Evolutionary conservation across 2,329 filamentous ascomycete genomes (phyloP).

Genomic region (Botrytis cinerea): DNA sequence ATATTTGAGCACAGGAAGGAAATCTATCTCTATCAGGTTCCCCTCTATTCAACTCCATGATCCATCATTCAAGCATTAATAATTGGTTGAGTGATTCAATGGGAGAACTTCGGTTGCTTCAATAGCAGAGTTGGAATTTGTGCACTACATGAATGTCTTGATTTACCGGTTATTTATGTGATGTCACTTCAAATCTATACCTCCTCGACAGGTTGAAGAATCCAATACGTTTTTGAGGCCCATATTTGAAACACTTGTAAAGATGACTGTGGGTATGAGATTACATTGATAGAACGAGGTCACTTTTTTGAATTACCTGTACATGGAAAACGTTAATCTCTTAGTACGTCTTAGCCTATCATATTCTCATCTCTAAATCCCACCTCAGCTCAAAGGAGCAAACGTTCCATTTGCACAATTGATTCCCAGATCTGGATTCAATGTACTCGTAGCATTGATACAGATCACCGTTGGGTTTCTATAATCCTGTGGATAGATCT

Average conservation of each 20-base stretch:
- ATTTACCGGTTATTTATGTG: background rate
- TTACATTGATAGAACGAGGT: background rate
- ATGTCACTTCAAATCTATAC: background rate
- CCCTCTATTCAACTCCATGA: background rate
- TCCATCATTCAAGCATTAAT: background rate
- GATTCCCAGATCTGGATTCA: conserved; percentile 44
- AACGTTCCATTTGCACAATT: conserved; percentile 44
- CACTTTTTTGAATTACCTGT: background rate
- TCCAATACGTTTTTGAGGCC: background rate
- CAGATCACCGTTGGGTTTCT: conserved; percentile 41
- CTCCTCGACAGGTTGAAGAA: background rate
- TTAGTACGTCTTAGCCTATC: background rate
- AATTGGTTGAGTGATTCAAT: background rate
- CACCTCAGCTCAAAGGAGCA: conserved; percentile 1
- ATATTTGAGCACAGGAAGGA: background rate
- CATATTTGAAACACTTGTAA: background rate
- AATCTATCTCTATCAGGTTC: background rate
- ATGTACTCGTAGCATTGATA: conserved; percentile 41
- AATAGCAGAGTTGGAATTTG: background rate
- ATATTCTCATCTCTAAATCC: conserved; percentile 3
- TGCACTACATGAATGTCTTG: background rate
- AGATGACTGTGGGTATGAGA: background rate
- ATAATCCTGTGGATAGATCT: conserved; percentile 41
- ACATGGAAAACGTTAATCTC: background rate
- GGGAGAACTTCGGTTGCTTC: background rate